Base-by-base conservation (phyloP, 2,329 filamentous ascomycete species). In the Didymella pinodella region DNA sequence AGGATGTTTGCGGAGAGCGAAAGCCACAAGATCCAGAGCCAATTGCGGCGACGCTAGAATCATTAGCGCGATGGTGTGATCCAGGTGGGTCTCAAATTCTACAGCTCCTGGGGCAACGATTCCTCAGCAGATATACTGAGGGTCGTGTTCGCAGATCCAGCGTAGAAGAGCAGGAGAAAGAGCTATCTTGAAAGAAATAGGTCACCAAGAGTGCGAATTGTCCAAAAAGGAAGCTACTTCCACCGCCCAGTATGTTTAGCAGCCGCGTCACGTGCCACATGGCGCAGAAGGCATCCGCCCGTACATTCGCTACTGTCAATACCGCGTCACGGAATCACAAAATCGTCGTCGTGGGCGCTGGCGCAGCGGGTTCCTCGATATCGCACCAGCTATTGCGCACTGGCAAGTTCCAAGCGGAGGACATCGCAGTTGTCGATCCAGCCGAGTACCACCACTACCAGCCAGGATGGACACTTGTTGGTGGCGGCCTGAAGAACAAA, bases 391-490 rank as follows among this genome's bases (percentile, higher is more conserved):
- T 92, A 3, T 82, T 90, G 3, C 82, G 82, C 2, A 79, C 81
- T 0, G 86, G 85, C 43, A 81, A 81, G 26, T 89, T 89, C 67
- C 63, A 74, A 0, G 77, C 81, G 43, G 79, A 86, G 31, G 88
- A 90, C 59, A 88, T 90, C 60, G 87, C 88, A 28, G 67, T 90
- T 26, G 77, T 90, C 43, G 88, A 90, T 63, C 88, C 88, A 0
- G 82, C 87, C 0, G 71, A 77, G 63, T 87, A 82, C 80, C 87
- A 90, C 69, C 82, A 90, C 76, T 90, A 89, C 71, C 88, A 90
- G 73, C 86, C 88, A 0, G 88, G 88, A 53, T 90, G 87, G 87
- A 90, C 88, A 2, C 79, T 90, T 1, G 88, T 90, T 2, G 88
- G 87, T 43, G 87, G 85, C 38, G 88, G 88, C 3, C 79, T 90